phyloP scores from a whole-genome alignment of 2,329 filamentous ascomycete genomes.

The Sclerotinia minor region DNA sequence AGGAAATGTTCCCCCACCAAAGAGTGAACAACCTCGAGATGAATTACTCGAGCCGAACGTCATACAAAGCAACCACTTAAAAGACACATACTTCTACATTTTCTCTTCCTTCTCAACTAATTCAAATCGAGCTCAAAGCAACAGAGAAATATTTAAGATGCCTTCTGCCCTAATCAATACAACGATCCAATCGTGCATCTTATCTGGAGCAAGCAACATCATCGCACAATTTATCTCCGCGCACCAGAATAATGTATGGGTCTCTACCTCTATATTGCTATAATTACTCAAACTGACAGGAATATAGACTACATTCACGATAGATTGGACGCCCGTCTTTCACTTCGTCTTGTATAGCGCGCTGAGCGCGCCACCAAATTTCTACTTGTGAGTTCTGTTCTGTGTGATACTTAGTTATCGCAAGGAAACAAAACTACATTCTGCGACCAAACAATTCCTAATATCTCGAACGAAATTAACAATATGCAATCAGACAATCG shows the following conservation, averaged over 20 bases:
- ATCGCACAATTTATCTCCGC: constrained; percentile 70
- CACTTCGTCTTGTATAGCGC: constrained; percentile 76
- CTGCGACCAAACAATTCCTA: background rate
- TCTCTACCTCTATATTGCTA: background rate
- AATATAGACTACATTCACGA: constrained; percentile 55
- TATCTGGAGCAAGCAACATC: constrained; percentile 42
- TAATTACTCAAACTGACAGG: background rate
- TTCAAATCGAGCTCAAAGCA: background rate
- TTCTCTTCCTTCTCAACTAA: background rate
- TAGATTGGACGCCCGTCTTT: constrained; percentile 68
- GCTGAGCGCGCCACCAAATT: constrained; percentile 77
- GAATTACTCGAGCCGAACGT: background rate
- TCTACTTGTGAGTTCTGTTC: constrained; percentile 63
- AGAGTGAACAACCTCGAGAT: background rate
- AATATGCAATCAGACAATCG: constrained; percentile 56
- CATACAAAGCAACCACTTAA: background rate
- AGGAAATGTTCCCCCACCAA: background rate
- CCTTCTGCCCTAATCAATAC: constrained; percentile 21
- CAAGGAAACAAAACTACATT: background rate
- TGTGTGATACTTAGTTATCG: background rate
- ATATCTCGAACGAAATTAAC: no score
- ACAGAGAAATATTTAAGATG: constrained; percentile 5
- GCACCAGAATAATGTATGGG: constrained; percentile 48
- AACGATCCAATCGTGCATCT: constrained; percentile 21
- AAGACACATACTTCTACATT: background rate